Percentiles rank a stretch among this genome's conserved stretches.
Evolutionary conservation across 208 protist genomes (phyloP).

Genomic region (Crithidia mellificae): DNA sequence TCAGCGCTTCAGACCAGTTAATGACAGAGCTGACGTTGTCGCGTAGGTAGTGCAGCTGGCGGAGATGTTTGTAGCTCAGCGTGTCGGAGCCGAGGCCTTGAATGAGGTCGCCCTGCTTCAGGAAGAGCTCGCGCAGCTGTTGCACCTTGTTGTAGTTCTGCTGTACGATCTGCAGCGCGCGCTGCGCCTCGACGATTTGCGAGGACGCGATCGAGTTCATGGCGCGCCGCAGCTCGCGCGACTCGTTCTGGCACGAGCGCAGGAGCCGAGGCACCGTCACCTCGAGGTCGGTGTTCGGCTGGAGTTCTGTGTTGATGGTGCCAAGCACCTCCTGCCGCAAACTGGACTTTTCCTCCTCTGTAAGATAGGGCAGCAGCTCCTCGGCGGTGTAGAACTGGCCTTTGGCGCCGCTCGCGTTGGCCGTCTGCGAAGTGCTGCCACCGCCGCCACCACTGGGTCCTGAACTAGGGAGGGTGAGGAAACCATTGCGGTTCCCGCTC

Average conservation of each 20-base stretch:
- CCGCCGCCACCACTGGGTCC: background rate
- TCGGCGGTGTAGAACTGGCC: slow-evolving; percentile 59
- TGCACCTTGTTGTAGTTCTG: slow-evolving; percentile 61
- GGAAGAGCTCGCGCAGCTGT: slow-evolving; percentile 64
- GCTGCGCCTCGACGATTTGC: slow-evolving; percentile 79
- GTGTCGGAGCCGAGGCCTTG: slow-evolving; percentile 67
- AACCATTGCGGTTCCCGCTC: slow-evolving; percentile 29
- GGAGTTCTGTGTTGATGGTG: slow-evolving; percentile 79
- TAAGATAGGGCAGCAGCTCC: slow-evolving; percentile 75
- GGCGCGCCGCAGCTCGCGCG: slow-evolving; percentile 69
- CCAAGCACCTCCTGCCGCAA: slow-evolving; percentile 68
- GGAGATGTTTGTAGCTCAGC: slow-evolving; percentile 68
- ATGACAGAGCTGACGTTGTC: slow-evolving; percentile 85
- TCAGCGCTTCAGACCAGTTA: slow-evolving; percentile 77
- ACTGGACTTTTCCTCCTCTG: slow-evolving; percentile 50
- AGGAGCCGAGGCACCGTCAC: slow-evolving; percentile 76
- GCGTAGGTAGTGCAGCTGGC: slow-evolving; percentile 74
- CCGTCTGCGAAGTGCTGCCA: slow-evolving; percentile 1
- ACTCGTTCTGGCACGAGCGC: slow-evolving; percentile 71
- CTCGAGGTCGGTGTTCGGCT: slow-evolving; percentile 69
- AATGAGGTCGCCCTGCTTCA: slow-evolving; percentile 80
- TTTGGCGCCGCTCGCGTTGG: slow-evolving; percentile 2
- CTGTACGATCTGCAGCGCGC: slow-evolving; percentile 73
- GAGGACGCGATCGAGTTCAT: slow-evolving; percentile 83
- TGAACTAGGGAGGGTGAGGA: slow-evolving; percentile 14